These are phyloP conservation scores for Suhomyces prunicola DNA, from an alignment of 805 yeast genomes.

Conservation along the genomic window DNA sequence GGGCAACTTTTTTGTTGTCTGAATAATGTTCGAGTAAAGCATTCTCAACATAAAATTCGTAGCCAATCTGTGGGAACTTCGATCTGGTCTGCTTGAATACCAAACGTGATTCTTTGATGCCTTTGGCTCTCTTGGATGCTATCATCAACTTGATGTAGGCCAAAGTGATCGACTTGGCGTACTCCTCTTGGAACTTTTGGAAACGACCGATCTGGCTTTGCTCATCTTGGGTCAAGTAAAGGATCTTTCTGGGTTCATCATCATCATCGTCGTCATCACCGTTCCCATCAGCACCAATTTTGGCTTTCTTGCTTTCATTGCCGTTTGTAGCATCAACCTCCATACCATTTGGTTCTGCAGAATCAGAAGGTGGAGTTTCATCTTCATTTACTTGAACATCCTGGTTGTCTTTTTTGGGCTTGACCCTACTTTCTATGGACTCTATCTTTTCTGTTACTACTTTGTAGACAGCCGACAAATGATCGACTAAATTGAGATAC, in stretches of 20 bases:
- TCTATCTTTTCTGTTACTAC: slow-evolving; percentile 20
- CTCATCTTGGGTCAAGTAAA: slow-evolving; percentile 14
- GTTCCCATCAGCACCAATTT: neutral
- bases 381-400: slow-evolving; percentile 7
- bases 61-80: slow-evolving; percentile 53
- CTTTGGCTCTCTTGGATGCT: slow-evolving; percentile 63
- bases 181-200: slow-evolving; percentile 20
- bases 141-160: slow-evolving; percentile 71
- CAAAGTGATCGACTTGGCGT: slow-evolving; percentile 48
- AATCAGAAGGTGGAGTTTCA: slow-evolving; percentile 1
- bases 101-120: slow-evolving; percentile 68
- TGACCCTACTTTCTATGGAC: slow-evolving; percentile 14
- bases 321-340: neutral
- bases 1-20: slow-evolving; percentile 65
- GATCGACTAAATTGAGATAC: slow-evolving; percentile 50
- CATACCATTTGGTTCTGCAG: neutral
- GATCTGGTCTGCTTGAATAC: slow-evolving; percentile 71
- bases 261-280: slow-evolving; percentile 13
- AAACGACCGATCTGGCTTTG: slow-evolving; percentile 15
- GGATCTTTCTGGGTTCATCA: slow-evolving; percentile 12
- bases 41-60: slow-evolving; percentile 76
- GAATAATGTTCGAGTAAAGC: slow-evolving; percentile 77
- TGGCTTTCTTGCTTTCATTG: slow-evolving; percentile 1
- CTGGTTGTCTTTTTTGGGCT: neutral
- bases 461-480: slow-evolving; percentile 38